A percentile compares a stretch with the other conserved stretches of the same genome.
phyloP scores from a whole-genome alignment of 2,329 filamentous ascomycete species.

The Fusarium proliferatum region DNA sequence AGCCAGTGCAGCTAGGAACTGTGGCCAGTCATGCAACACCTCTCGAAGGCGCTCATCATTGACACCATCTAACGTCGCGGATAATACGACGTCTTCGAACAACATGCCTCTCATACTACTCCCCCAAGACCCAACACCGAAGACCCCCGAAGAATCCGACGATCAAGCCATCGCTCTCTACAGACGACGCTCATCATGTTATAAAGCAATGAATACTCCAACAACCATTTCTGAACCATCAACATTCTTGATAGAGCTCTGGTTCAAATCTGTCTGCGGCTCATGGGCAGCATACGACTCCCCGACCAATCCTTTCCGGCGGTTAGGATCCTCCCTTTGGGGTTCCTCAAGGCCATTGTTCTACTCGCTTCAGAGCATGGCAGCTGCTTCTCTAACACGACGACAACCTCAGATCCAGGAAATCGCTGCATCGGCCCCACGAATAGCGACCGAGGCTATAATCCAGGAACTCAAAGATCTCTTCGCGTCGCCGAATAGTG shows the following conservation, averaged over 20 bases:
- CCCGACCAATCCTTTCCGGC: conserved; percentile 31
- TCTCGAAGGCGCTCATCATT: neutral
- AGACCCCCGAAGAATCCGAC: neutral
- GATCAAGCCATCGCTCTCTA: neutral
- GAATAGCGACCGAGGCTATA: conserved; percentile 32
- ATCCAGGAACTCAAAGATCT: conserved; percentile 28
- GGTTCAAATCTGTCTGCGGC: conserved; percentile 39
- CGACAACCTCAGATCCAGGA: conserved; percentile 30
- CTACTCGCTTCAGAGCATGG: conserved; percentile 40
- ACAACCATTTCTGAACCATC: conserved; percentile 33
- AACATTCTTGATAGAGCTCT: conserved; percentile 27
- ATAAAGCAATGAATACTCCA: neutral
- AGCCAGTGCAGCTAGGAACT: accelerated
- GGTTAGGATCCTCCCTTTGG: conserved; percentile 29
- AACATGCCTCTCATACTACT: conserved; percentile 3
- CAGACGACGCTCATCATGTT: neutral
- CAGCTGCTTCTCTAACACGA: conserved; percentile 23
- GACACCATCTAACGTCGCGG: accelerated
- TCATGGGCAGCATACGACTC: conserved; percentile 41
- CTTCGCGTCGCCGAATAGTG: conserved; percentile 25
- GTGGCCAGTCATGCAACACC: neutral
- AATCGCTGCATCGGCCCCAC: conserved; percentile 24
- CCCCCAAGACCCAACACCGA: neutral
- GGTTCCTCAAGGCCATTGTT: conserved; percentile 21
- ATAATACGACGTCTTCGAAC: neutral